Percentiles rank a stretch among this genome's conserved stretches.
These are phyloP conservation scores for Aphanoascus verrucosus DNA, from an alignment of 2,329 filamentous ascomycete genomes.

Conservation along the genomic window DNA sequence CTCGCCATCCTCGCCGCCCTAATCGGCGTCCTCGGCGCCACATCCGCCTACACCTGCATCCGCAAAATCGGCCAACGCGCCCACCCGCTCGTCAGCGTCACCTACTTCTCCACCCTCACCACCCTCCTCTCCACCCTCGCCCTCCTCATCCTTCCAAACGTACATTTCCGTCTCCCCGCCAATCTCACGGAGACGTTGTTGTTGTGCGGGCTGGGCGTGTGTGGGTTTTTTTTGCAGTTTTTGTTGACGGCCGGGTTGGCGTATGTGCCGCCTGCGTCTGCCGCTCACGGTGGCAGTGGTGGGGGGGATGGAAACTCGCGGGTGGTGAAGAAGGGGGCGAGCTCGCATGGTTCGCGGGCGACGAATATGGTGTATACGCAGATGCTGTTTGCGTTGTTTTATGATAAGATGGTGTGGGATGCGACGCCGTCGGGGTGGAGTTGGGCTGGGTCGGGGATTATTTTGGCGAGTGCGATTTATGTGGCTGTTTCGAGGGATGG, in stretches of 20 bases:
- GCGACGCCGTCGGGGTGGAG: conserved; percentile 48
- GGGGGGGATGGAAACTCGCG: not conserved
- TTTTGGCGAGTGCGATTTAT: conserved; percentile 55
- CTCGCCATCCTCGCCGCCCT: conserved; percentile 61
- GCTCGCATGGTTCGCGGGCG: conserved; percentile 36
- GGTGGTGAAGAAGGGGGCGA: conserved; percentile 6
- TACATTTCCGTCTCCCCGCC: conserved; percentile 48
- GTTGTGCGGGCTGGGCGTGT: conserved; percentile 56
- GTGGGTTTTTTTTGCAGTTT: conserved; percentile 78
- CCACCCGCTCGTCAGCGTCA: conserved; percentile 74
- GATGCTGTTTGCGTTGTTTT: conserved; percentile 57
- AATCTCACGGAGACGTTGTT: conserved; percentile 53
- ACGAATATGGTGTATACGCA: conserved; percentile 60
- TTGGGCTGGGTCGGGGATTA: conserved; percentile 52
- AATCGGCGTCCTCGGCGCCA: conserved; percentile 64
- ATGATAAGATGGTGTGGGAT: conserved; percentile 55
- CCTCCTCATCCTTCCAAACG: conserved; percentile 46
- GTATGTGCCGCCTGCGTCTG: conserved; percentile 50
- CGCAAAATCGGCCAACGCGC: conserved; percentile 69
- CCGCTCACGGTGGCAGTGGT: not conserved
- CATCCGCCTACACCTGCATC: conserved; percentile 65
- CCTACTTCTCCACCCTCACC: conserved; percentile 66
- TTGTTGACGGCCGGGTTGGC: conserved; percentile 68
- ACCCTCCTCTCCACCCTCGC: conserved; percentile 55
- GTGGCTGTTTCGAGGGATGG: conserved; percentile 47